These are phyloP conservation scores for Camellia granthamiana DNA, from an alignment of 148 eudicot species.

Conservation along the genomic window DNA sequence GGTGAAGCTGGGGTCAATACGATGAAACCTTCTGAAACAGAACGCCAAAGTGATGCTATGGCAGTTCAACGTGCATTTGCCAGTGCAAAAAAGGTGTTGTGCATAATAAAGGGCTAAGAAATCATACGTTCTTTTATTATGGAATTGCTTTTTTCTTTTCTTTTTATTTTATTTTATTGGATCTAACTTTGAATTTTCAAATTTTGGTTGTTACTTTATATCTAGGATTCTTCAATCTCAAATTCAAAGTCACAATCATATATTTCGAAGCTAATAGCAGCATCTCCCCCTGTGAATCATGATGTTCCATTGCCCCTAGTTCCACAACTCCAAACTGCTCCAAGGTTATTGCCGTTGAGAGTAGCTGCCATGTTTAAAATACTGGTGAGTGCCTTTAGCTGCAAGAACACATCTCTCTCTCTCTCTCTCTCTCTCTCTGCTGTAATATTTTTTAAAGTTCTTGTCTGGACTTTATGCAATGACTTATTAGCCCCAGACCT, in stretches of 20 bases:
- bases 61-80: constrained; percentile 97
- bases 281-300: constrained; percentile 48
- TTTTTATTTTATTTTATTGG: neutral
- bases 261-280: constrained; percentile 64
- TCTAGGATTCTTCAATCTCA: constrained; percentile 59
- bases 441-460: too few relatives aligned
- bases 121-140: neutral
- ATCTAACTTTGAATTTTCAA: neutral
- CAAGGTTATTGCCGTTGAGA: constrained; percentile 71
- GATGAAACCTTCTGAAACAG: constrained; percentile 50
- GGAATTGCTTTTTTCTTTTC: too few relatives aligned
- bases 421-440: too few relatives aligned
- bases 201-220: constrained; percentile 3
- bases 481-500: too few relatives aligned
- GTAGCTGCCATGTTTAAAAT: constrained; percentile 83
- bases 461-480: too few relatives aligned
- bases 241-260: constrained; percentile 68
- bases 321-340: constrained; percentile 70
- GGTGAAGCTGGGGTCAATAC: constrained; percentile 38
- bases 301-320: constrained; percentile 45
- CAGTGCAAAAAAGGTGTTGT: constrained; percentile 68
- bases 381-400: constrained; percentile 58
- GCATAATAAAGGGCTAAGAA: constrained; percentile 39
- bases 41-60: constrained; percentile 88
- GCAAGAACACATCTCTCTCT: neutral